phyloP scores from a whole-genome alignment of 805 yeast genomes.

The Wickerhamiella musiphila region DNA sequence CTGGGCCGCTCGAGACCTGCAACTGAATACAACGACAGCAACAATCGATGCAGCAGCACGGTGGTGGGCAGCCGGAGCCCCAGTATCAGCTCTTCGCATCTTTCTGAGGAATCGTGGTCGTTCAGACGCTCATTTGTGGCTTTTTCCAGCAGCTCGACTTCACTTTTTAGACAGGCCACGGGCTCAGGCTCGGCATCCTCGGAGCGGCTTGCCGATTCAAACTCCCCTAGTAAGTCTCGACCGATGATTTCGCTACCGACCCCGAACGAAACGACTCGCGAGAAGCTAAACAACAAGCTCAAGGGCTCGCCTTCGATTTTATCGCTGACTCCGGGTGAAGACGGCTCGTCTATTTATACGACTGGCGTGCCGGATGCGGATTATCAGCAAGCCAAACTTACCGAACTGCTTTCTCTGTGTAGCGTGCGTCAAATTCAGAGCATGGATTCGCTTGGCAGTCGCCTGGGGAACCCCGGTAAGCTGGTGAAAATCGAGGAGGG shows the following conservation, averaged over 20 bases:
- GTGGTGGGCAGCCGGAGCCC: too few relatives aligned
- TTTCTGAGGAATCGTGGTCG: too few relatives aligned
- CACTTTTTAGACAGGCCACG: background rate
- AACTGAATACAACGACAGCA: too few relatives aligned
- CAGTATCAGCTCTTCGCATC: too few relatives aligned
- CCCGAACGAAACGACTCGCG: conserved; percentile 37
- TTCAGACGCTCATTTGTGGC: conserved; percentile 1
- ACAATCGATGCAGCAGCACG: too few relatives aligned
- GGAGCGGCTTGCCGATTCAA: background rate
- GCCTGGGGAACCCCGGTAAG: conserved; percentile 10
- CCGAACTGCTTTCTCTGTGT: conserved; percentile 24
- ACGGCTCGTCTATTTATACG: conserved; percentile 16
- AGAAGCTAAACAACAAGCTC: conserved; percentile 35
- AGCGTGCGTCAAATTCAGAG: conserved; percentile 16
- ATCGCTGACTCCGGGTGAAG: conserved; percentile 20
- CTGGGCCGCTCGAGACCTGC: too few relatives aligned
- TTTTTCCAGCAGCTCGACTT: background rate
- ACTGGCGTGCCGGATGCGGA: conserved; percentile 20
- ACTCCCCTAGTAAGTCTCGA: too few relatives aligned
- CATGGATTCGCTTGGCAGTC: background rate
- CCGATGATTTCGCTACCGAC: conserved; percentile 42
- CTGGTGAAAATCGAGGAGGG: conserved; percentile 31
- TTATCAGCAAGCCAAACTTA: conserved; percentile 21
- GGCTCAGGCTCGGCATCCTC: background rate
- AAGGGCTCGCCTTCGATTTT: conserved; percentile 33